These are phyloP conservation scores for Ophidiomyces ophidiicola DNA, from an alignment of 2,329 filamentous ascomycete genomes.

Conservation along the genomic window DNA sequence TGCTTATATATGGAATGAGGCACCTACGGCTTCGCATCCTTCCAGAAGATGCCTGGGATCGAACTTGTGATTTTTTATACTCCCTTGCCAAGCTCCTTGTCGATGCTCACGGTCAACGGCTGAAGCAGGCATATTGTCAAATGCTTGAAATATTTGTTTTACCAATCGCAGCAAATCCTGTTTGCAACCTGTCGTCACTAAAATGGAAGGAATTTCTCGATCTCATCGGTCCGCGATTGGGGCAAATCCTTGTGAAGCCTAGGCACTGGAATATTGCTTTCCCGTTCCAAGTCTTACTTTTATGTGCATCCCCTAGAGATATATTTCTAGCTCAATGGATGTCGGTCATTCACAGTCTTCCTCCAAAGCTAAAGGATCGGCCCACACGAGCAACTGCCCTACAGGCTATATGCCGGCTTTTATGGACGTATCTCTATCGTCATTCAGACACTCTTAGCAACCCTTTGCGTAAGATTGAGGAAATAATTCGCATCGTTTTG, in stretches of 20 bases:
- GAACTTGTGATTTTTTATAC: constrained; percentile 79
- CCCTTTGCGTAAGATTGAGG: constrained; percentile 70
- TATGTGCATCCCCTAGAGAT: constrained; percentile 80
- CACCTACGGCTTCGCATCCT: constrained; percentile 66
- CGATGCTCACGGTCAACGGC: constrained; percentile 70
- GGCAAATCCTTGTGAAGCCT: constrained; percentile 78
- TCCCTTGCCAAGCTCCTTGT: constrained; percentile 70
- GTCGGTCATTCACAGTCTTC: constrained; percentile 62
- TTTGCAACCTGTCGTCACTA: constrained; percentile 61
- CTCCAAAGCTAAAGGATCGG: constrained; percentile 74
- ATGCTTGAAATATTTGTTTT: constrained; percentile 76
- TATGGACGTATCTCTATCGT: constrained; percentile 92
- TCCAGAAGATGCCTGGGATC: constrained; percentile 65
- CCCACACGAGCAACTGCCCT: constrained; percentile 65
- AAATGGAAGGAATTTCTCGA: constrained; percentile 82
- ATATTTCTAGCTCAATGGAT: constrained; percentile 79
- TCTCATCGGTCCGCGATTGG: constrained; percentile 62
- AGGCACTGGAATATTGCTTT: constrained; percentile 86
- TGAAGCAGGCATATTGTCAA: constrained; percentile 92
- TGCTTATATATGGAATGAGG: constrained; percentile 84
- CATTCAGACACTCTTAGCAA: constrained; percentile 57
- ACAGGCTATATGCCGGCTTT: constrained; percentile 74
- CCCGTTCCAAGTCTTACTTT: constrained; percentile 70
- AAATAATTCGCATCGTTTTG: constrained; percentile 73
- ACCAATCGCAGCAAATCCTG: constrained; percentile 71